phyloP scores from a whole-genome alignment of 345 rosid genomes.

The Moricandia arvensis region DNA sequence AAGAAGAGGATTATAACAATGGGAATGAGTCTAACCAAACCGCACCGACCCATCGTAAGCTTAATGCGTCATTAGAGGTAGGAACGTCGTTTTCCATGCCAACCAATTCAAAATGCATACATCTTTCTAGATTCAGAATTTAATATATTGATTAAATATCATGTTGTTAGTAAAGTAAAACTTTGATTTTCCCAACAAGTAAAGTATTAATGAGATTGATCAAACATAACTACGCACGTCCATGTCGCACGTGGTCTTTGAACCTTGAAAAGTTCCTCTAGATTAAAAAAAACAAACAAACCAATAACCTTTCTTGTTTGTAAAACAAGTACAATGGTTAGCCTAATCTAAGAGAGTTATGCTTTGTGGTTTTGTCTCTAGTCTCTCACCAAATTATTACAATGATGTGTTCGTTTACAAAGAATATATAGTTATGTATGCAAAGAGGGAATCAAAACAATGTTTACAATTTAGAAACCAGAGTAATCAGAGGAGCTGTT shows the following conservation, averaged over 20 bases:
- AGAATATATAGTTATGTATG: background rate
- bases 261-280: constrained; percentile 9
- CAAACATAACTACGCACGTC: constrained; percentile 33
- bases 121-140: constrained; percentile 29
- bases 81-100: constrained; percentile 21
- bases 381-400: background rate
- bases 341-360: constrained; percentile 21
- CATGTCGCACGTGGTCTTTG: constrained; percentile 22
- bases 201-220: constrained; percentile 3
- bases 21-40: constrained; percentile 31
- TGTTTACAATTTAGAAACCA: constrained; percentile 16
- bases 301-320: background rate
- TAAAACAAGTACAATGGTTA: constrained; percentile 14
- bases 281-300: background rate
- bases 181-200: constrained; percentile 28
- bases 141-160: background rate
- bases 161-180: constrained; percentile 7
- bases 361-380: constrained; percentile 24
- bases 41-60: constrained; percentile 26
- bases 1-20: background rate
- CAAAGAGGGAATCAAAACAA: background rate
- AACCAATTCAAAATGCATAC: constrained; percentile 7
- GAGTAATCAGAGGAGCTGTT: constrained; percentile 33
- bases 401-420: constrained; percentile 2
- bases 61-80: constrained; percentile 20